These are phyloP conservation scores for Tulasnella sp. DNA, from an alignment of 768 basidiomycete genomes.

Conservation along the genomic window DNA sequence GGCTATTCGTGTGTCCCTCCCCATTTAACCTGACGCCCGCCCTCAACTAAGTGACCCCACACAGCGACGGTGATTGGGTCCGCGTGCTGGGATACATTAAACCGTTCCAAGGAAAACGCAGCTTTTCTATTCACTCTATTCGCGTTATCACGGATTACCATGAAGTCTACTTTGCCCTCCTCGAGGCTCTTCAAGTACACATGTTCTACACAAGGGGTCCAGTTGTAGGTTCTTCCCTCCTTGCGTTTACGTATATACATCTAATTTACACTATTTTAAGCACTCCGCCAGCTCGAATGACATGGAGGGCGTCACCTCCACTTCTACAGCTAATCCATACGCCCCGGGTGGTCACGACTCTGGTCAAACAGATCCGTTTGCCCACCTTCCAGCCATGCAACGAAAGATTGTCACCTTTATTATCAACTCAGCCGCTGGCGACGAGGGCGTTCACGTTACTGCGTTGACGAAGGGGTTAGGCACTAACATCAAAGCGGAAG, in stretches of 20 bases:
- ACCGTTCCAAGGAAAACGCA: conserved; percentile 64
- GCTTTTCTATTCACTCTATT: conserved; percentile 68
- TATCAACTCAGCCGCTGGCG: conserved; percentile 21
- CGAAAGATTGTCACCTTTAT: conserved; percentile 28
- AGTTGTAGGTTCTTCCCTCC: conserved; percentile 16
- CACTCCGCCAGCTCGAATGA: neutral
- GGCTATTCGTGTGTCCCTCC: neutral
- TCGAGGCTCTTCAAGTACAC: conserved; percentile 61
- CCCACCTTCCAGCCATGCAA: conserved; percentile 23
- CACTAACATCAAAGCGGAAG: conserved; percentile 12
- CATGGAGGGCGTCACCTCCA: neutral
- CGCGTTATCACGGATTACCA: conserved; percentile 53
- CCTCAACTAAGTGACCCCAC: conserved; percentile 25
- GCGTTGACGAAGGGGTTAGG: conserved; percentile 25
- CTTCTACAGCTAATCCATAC: neutral
- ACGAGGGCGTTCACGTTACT: conserved; percentile 29
- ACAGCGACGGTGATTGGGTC: conserved; percentile 64
- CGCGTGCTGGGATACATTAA: conserved; percentile 75
- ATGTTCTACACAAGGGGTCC: conserved; percentile 54
- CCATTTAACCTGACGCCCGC: neutral
- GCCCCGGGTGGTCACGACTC: neutral
- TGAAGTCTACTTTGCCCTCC: conserved; percentile 70
- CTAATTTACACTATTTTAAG: conserved; percentile 13
- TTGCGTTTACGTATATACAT: neutral
- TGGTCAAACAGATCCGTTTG: conserved; percentile 14